Evolutionary conservation across 805 yeast species (phyloP), one percentile per base, ranked within the genome.

Genomic region (Metschnikowia proteae): DNA sequence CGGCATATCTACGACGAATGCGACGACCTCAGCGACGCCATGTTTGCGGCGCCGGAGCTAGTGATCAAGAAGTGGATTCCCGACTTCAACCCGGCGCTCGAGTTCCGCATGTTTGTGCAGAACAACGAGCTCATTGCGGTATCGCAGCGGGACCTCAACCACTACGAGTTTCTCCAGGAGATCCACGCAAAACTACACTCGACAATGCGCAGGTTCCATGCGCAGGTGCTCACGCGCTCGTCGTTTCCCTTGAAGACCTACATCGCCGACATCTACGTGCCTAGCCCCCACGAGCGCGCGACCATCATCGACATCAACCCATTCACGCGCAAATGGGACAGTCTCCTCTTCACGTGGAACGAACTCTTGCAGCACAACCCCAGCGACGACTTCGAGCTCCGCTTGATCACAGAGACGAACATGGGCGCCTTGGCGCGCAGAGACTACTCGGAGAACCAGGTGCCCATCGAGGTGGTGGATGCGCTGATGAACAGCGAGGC

Each of bases 391-490:
- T 77, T 74, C 48, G 83, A 77, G 42, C 62, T 92, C 22, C 70
- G 98, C 29, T 64, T 92, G 10, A 83, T 92, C 4, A 76, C 81
- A 1, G 79, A 81, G 55, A 80, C 80, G 22, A 87, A 89, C 52
- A 70, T 86, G 5, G 87, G 89, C 0, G 72, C 92, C 29, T 90
- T 90, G 70, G 84, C 88, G 0, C 68, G 82, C 0, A 88, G 86
- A 54, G 96, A 88, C 43, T 92, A 88, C 61, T 81, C 96, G 2
- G 96, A 92, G 58, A 88, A 84, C 63, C 91, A 88, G 60, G 96
- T 94, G 2, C 99, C 99, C 0, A 75, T 79, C 45, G 99, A 94
- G 60, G 81, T 94, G 22, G 86, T 94, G 3, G 94, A 89, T 62
- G 96, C 97, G 2, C 75, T 87, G 31, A 59, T 81, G 57, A 83